Base-by-base conservation (phyloP, 768 basidiomycete species). In the Mycena crocata region DNA sequence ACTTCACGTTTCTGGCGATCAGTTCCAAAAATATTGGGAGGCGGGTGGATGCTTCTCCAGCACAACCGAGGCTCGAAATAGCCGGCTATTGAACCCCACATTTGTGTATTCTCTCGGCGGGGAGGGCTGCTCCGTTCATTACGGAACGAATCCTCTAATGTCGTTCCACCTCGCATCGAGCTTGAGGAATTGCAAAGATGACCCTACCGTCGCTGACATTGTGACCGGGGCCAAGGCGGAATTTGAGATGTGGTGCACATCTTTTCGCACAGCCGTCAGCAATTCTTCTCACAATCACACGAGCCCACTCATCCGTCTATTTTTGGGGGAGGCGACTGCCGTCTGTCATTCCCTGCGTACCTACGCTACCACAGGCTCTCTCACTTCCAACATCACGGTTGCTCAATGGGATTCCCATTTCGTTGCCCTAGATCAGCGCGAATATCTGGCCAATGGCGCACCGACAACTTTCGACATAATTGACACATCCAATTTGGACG, bases 401-500 rank as follows among this genome's bases (percentile, higher is more conserved):
- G 68, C 73, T 2, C 72, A 72, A 8, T 85, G 82, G 83, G 80
- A 79, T 13, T 72, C 73, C 1, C 51, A 73, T 0, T 69, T 72
- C 35, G 76, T 84, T 34, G 45, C 62, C 26, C 73, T 86, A 10
- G 71, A 78, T 45, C 56, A 66, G 3, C 74, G 67, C 13, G 79
- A 81, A 54, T 83, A 84, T 66, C 55, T 57, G 9, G 14, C 48
- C 12, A n/a, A 37, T 15, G 39, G 64, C 24, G 82, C 81, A 7
- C 84, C 85, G 3, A 48, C 74, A 15, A 46, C 60, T 1, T 87
- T 86, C 71, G 76, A 84, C 63, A 75, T 84, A 59, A 82, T 87
- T 40, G 84, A 86, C 35, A 83, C 85, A 1, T 86, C 85, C 31
- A 86, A 87, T 64, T 73, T 87, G 26, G 68, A 76, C 4, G 85